phyloP scores from a whole-genome alignment of 208 protist genomes.

The Strigomonas galati region DNA sequence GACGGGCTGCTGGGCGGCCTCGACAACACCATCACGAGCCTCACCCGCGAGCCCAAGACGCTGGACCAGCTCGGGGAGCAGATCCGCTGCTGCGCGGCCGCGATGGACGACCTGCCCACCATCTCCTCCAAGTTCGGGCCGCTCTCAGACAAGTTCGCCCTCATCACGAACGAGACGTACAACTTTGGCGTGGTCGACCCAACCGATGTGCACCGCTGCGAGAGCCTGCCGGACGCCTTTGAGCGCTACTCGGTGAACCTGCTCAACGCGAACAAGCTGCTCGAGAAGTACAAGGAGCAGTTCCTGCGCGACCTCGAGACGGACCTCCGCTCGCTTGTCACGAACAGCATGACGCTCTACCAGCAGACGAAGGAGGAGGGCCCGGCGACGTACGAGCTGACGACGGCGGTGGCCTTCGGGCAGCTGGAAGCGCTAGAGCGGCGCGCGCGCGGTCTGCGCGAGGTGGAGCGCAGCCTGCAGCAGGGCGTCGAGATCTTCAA shows the following conservation, averaged over 20 bases:
- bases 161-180: constrained; percentile 88
- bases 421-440: constrained; percentile 74
- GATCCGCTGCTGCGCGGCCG: constrained; percentile 77
- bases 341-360: constrained; percentile 71
- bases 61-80: constrained; percentile 93
- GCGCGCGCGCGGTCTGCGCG: constrained; percentile 64
- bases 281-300: constrained; percentile 94
- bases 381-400: constrained; percentile 64
- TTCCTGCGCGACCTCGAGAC: constrained; percentile 93
- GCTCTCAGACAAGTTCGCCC: constrained; percentile 93
- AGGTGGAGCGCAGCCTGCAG: constrained; percentile 75
- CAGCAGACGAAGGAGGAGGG: constrained; percentile 87
- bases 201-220: constrained; percentile 83
- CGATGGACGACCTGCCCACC: constrained; percentile 72
- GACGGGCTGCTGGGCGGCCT: constrained; percentile 90
- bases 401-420: constrained; percentile 75
- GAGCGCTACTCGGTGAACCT: constrained; percentile 86
- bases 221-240: constrained; percentile 85
- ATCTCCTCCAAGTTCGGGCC: constrained; percentile 92
- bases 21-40: constrained; percentile 50
- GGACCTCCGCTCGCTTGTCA: constrained; percentile 83
- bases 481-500: constrained; percentile 95
- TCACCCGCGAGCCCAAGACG: constrained; percentile 87
- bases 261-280: constrained; percentile 64
- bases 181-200: constrained; percentile 71